Evolutionary conservation across 805 yeast genomes (phyloP), one percentile per base, ranked within the genome.

Genomic region (Myxozyma geophila): DNA sequence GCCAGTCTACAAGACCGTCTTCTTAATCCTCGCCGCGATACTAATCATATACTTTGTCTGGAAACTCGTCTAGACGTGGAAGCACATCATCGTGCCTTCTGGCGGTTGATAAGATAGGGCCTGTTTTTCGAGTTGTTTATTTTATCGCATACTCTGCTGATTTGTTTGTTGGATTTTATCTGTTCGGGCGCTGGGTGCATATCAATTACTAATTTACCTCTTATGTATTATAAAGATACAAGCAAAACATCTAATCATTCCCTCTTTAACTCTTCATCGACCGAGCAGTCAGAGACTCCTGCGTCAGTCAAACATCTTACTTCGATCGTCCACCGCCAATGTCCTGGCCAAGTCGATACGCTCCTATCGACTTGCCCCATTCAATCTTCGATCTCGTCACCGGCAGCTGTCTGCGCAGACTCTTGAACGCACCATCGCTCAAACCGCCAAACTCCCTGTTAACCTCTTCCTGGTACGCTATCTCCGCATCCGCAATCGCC

Each of bases 321-420:
- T 56, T 54, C 6, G 63, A 40, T 15, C 68, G 55, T 10, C 71
- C 71, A 21, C 71, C 71, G 36, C 70, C 69, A 39, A 87, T 92
- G 73, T 89, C 92, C 68, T 86, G 86, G 17, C 98, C 98, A 50
- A 93, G 79, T 72, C 90, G 85, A 77, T 92, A 92, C 74, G 87
- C 89, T 17, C 96, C 96, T 70, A 91, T 90, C 10, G 97, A 90
- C 73, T 85, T 89, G 37, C 96, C 97, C 99, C 99, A 93, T 74
- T 90, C 90, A 72, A 93, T 88, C 74, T 89, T 92, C 17, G 96
- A 84, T 74, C 97, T 83, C 21, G 96, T 93, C 21, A 93, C 87
- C 7, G 99, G 99, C 67, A 93, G 80, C 74, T 90, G 90, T 76
- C 99, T 87, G 78, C 99, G 85, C 70, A 93, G 82, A 64, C 83